Conservation (phyloP, 768 basidiomycete species). For the Clitopilus hobsonii region DNA sequence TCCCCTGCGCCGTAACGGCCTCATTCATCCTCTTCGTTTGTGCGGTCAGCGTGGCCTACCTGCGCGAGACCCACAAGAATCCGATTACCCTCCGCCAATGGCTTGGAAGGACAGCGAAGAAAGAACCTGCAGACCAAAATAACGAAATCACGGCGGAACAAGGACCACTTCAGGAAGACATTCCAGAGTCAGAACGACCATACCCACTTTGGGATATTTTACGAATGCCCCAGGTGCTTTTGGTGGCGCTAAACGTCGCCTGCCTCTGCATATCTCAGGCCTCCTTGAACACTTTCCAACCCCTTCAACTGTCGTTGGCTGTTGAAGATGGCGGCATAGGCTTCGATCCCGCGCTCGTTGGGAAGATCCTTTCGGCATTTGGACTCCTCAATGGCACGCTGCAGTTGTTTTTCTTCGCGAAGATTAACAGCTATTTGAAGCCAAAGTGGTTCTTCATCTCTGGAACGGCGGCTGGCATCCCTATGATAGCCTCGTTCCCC, state of each 20-base stretch:
- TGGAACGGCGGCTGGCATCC: neutral
- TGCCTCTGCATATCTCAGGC: neutral
- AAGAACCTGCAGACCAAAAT: neutral
- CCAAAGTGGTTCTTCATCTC: neutral
- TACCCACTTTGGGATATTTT: constrained; percentile 16
- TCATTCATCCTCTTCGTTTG: constrained; percentile 42
- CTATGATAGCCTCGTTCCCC: neutral
- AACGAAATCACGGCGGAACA: no score
- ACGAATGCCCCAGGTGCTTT: constrained; percentile 41
- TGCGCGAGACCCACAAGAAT: constrained; percentile 34
- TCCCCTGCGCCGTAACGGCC: constrained; percentile 53
- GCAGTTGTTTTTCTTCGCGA: neutral
- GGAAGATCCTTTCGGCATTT: neutral
- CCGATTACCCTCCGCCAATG: neutral
- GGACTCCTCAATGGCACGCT: neutral
- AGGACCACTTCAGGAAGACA: no score
- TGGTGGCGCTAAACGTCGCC: constrained; percentile 30
- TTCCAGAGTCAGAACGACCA: constrained; percentile 6
- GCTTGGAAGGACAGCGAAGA: neutral
- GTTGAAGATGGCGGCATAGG: neutral
- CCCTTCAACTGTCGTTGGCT: neutral
- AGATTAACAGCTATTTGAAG: neutral
- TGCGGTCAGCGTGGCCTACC: constrained; percentile 34
- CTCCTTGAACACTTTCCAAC: neutral
- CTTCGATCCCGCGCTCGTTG: neutral